A percentile compares a stretch with the other conserved stretches of the same genome.
Evolutionary conservation across 768 basidiomycete species (phyloP).

Genomic region (Macrolepiota fuliginosa): DNA sequence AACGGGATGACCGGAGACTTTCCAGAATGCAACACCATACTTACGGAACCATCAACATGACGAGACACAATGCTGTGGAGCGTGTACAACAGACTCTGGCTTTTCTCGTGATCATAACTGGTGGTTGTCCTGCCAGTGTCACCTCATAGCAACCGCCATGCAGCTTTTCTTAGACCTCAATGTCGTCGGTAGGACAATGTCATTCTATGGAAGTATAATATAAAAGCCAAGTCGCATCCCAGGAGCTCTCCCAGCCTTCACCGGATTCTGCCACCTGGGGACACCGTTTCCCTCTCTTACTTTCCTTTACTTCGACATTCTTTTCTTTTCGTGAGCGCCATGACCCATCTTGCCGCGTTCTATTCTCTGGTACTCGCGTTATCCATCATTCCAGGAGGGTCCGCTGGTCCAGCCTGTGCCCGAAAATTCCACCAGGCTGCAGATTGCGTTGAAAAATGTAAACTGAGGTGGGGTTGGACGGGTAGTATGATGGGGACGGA

Average conservation of each 20-base stretch:
- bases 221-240: background rate
- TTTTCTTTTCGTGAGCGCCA: conserved; percentile 26
- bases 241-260: too few relatives aligned
- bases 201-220: background rate
- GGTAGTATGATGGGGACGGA: conserved; percentile 50
- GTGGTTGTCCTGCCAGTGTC: background rate
- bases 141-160: conserved; percentile 3
- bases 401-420: conserved; percentile 48
- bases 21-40: background rate
- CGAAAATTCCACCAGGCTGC: conserved; percentile 30
- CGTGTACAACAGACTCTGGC: background rate
- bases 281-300: conserved; percentile 5
- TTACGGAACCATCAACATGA: background rate
- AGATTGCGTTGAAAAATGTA: conserved; percentile 38
- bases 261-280: background rate
- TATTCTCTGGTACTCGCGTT: conserved; percentile 34
- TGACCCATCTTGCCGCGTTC: conserved; percentile 35
- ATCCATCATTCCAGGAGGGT: conserved; percentile 36
- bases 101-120: background rate
- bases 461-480: conserved; percentile 44
- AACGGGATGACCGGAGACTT: background rate
- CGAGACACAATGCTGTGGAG: background rate
- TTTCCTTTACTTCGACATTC: conserved; percentile 17
- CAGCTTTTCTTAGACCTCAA: background rate
- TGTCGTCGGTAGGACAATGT: background rate